A percentile compares a stretch with the other conserved stretches of the same genome.
These are phyloP conservation scores for Penstemon eatonii DNA, from an alignment of 257 asterid genomes.

Conservation along the genomic window DNA sequence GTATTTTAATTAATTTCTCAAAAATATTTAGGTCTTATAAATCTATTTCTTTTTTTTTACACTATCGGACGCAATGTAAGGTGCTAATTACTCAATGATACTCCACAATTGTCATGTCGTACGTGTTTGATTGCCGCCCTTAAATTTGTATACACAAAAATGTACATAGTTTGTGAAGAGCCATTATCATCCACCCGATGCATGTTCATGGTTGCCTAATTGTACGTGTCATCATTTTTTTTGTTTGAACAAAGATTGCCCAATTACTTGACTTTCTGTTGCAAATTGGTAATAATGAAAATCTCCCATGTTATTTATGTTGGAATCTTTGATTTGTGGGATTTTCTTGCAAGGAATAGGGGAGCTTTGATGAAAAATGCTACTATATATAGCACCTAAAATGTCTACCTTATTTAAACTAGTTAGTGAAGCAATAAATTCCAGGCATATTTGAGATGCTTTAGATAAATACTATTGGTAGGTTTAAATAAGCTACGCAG, in stretches of 20 bases:
- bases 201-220: slow-evolving; percentile 4
- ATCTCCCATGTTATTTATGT: not conserved
- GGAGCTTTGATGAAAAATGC: slow-evolving; percentile 14
- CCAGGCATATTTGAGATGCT: not conserved
- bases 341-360: not conserved
- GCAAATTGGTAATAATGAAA: not conserved
- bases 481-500: not conserved
- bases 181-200: slow-evolving; percentile 18
- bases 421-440: not conserved
- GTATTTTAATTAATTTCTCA: too few species aligned
- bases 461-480: not conserved
- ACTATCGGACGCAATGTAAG: too few species aligned
- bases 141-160: too few species aligned
- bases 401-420: slow-evolving; percentile 15
- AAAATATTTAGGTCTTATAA: too few species aligned
- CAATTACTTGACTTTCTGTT: not conserved
- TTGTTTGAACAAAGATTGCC: not conserved
- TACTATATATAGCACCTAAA: not conserved
- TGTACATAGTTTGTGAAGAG: slow-evolving; percentile 19
- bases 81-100: too few species aligned
- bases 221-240: not conserved
- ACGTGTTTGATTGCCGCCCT: too few species aligned
- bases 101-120: too few species aligned
- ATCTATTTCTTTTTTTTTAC: too few species aligned
- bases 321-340: too few species aligned